Evolutionary conservation across 345 rosid species (phyloP).

Genomic region (Hypericum perforatum): DNA sequence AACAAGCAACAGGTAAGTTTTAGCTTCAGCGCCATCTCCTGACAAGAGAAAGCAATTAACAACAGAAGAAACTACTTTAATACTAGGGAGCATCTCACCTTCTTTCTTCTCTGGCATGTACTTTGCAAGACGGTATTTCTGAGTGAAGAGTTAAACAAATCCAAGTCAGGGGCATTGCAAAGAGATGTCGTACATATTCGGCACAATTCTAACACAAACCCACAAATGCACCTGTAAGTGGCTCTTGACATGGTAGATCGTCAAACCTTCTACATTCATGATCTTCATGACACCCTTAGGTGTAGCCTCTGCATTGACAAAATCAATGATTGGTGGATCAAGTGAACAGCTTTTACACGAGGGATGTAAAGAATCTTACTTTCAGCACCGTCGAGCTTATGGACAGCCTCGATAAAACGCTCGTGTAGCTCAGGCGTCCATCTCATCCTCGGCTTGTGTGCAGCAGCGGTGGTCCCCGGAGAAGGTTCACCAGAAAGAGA

Average conservation of each 20-base stretch:
- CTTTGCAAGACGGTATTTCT: conserved; percentile 92
- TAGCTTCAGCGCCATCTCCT: background rate
- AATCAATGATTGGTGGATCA: no score
- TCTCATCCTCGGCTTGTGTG: conserved; percentile 78
- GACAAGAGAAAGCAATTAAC: background rate
- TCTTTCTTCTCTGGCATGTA: conserved; percentile 83
- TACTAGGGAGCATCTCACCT: conserved; percentile 36
- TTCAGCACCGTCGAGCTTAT: conserved; percentile 81
- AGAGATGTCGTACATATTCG: no score
- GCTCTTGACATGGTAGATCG: conserved; percentile 91
- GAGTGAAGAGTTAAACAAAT: conserved; percentile 20
- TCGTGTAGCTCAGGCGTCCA: conserved; percentile 94
- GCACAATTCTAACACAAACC: no score
- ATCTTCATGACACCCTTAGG: conserved; percentile 86
- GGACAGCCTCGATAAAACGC: conserved; percentile 55
- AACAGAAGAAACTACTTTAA: background rate
- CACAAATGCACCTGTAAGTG: conserved; percentile 61
- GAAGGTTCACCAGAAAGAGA: conserved; percentile 37
- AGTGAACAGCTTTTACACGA: background rate
- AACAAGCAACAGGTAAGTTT: background rate
- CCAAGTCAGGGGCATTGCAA: no score
- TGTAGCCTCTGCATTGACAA: conserved; percentile 61
- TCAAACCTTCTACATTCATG: conserved; percentile 82
- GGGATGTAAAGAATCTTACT: conserved; percentile 35
- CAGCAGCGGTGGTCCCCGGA: conserved; percentile 33